Evolutionary conservation across 441 rosid genomes (phyloP).

Genomic region (Mallotus repandus): DNA sequence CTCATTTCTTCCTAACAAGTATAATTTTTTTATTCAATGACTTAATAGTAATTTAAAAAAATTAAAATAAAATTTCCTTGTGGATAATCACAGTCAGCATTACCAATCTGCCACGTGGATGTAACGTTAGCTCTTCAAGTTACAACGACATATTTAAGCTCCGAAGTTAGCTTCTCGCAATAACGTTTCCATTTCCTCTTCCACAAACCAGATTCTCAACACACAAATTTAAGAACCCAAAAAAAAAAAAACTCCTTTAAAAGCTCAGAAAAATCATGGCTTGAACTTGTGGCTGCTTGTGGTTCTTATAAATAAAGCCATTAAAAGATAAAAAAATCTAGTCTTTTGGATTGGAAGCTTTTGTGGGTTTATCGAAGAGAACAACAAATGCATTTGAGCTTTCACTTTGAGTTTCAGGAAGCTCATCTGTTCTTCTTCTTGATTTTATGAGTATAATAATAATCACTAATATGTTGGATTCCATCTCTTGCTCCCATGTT

Average conservation of each 20-base stretch:
- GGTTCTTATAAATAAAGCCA: conserved; percentile 23
- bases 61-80: not conserved
- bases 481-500: conserved; percentile 42
- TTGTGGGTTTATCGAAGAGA: conserved; percentile 25
- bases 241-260: not conserved
- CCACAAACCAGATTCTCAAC: conserved; percentile 18
- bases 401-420: not conserved
- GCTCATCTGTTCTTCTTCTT: not conserved
- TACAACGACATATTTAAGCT: not conserved
- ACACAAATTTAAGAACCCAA: not conserved
- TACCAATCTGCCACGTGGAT: conserved; percentile 32
- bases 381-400: conserved; percentile 10
- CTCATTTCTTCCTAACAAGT: too few relatives aligned
- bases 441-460: not conserved
- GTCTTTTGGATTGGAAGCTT: not conserved
- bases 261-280: not conserved
- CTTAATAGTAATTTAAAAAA: too few relatives aligned
- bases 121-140: not conserved
- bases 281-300: conserved; percentile 33
- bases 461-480: conserved; percentile 48
- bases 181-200: conserved; percentile 19
- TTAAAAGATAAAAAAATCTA: not conserved
- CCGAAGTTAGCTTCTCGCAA: not conserved
- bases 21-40: too few relatives aligned
- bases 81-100: conserved; percentile 26